phyloP scores from a whole-genome alignment of 2,329 filamentous ascomycete species.

The Aschersonia sp. region DNA sequence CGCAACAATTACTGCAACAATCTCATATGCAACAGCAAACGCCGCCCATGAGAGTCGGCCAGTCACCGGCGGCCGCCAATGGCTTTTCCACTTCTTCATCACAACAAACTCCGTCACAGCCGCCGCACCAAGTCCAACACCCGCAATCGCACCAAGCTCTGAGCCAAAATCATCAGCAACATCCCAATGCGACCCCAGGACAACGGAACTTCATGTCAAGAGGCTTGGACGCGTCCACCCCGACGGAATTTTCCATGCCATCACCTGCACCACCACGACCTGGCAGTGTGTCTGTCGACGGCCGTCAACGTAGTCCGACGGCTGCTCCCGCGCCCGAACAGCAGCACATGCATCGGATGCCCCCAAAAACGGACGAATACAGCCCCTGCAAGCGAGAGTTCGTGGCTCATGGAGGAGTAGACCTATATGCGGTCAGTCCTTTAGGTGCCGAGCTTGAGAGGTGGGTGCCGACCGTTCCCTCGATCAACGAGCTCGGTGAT shows the following conservation, averaged over 20 bases:
- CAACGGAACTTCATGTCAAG: slow-evolving; percentile 35
- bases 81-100: slow-evolving; percentile 21
- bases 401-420: slow-evolving; percentile 57
- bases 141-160: slow-evolving; percentile 13
- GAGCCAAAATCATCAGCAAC: slow-evolving; percentile 6
- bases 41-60: slow-evolving; percentile 24
- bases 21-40: slow-evolving; percentile 22
- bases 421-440: slow-evolving; percentile 48
- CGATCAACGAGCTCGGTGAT: slow-evolving; percentile 63
- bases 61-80: slow-evolving; percentile 15
- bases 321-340: slow-evolving; percentile 12
- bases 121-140: slow-evolving; percentile 4
- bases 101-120: slow-evolving; percentile 2
- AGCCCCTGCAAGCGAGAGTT: slow-evolving; percentile 38
- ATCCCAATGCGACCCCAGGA: slow-evolving; percentile 19
- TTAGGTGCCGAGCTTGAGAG: slow-evolving; percentile 53
- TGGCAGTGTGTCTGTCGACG: slow-evolving; percentile 25
- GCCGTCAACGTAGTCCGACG: slow-evolving; percentile 10
- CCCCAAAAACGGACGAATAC: slow-evolving; percentile 36
- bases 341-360: slow-evolving; percentile 21
- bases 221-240: slow-evolving; percentile 25
- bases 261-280: slow-evolving; percentile 28
- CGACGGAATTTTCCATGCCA: slow-evolving; percentile 27
- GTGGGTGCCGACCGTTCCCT: slow-evolving; percentile 61
- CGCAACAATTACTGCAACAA: slow-evolving; percentile 10